Evolutionary conservation across 1,284 basidiomycete genomes (phyloP).

Genomic region (Cryptococcus sp.): DNA sequence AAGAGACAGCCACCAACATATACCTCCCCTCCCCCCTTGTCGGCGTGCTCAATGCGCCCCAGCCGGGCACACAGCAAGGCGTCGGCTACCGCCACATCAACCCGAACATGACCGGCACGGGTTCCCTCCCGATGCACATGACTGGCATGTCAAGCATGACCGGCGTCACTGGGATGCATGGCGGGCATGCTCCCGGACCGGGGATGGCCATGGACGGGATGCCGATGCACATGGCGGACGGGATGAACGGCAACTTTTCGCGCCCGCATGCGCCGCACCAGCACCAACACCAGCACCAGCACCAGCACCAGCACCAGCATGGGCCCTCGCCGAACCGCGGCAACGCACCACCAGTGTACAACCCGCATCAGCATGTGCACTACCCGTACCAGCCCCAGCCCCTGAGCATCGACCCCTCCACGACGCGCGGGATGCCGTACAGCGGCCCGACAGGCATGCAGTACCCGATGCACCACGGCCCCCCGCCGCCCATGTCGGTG

Average conservation of each 20-base stretch:
- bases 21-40: slow-evolving; percentile 89
- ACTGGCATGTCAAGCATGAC: slow-evolving; percentile 15
- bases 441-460: slow-evolving; percentile 34
- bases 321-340: slow-evolving; percentile 18
- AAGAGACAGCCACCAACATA: slow-evolving; percentile 96
- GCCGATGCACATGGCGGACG: slow-evolving; percentile 12
- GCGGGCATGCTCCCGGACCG: slow-evolving; percentile 17
- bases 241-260: slow-evolving; percentile 14
- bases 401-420: slow-evolving; percentile 38
- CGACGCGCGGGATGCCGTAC: slow-evolving; percentile 40
- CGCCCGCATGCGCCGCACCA: slow-evolving; percentile 11
- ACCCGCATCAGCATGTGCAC: slow-evolving; percentile 47
- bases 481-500: slow-evolving; percentile 30
- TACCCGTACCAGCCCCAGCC: slow-evolving; percentile 46
- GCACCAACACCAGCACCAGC: background rate
- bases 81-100: slow-evolving; percentile 30
- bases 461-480: slow-evolving; percentile 26
- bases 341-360: slow-evolving; percentile 33
- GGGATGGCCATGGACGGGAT: slow-evolving; percentile 24
- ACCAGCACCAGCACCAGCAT: slow-evolving; percentile 16
- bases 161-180: slow-evolving; percentile 7
- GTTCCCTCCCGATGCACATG: slow-evolving; percentile 14
- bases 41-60: slow-evolving; percentile 60
- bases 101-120: slow-evolving; percentile 13
- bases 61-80: slow-evolving; percentile 32